Evolutionary conservation across 2,329 filamentous ascomycete species (phyloP), one percentile per base, ranked within the genome.

Genomic region (Clonostachys sp.): DNA sequence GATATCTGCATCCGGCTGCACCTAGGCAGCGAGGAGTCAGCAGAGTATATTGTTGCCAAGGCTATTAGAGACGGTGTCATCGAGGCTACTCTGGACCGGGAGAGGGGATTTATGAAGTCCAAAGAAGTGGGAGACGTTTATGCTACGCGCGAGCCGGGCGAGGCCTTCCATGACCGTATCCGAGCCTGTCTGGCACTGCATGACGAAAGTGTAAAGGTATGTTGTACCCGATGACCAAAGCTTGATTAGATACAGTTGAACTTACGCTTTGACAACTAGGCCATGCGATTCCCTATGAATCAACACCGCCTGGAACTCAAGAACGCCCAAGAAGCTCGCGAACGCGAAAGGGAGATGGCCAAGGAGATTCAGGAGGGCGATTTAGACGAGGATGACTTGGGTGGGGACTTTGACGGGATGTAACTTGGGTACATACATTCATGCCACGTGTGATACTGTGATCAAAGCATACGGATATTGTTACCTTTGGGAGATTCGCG

Each of bases 241-340:
- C 34, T 8, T 6, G 20, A 35, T 9, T 12, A 16, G 17, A 20
- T 20, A 24, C 24, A 47, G 50, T 46, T 42, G 59, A 71, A 61
- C 69, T 51, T 30, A 30, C 24, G 2, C 24, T 30, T 10, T 38
- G 46, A 50, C 6, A 12, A 6, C 14, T 45, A 92, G 89, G 92
- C 94, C 24, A 99, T 99, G 94, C 84, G 94, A 47, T 99, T 97
- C 72, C 94, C 94, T 3, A 97, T 97, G 92, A 96, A 99, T 74
- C 94, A 97, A 70, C 94, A 99, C 71, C 84, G 94, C 16, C 78
- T 97, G 48, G 94, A 99, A 71, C 80, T 99, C 48, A 97, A 96
- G 81, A 97, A 95, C 60, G 94, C 94, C 1, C 92, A 97, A 68
- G 95, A 99, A 71, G 94, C 94, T n/a, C 82, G 94, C 45, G 94